Conservation (phyloP, 2,329 filamentous ascomycete genomes). For the Microcera coccophila region DNA sequence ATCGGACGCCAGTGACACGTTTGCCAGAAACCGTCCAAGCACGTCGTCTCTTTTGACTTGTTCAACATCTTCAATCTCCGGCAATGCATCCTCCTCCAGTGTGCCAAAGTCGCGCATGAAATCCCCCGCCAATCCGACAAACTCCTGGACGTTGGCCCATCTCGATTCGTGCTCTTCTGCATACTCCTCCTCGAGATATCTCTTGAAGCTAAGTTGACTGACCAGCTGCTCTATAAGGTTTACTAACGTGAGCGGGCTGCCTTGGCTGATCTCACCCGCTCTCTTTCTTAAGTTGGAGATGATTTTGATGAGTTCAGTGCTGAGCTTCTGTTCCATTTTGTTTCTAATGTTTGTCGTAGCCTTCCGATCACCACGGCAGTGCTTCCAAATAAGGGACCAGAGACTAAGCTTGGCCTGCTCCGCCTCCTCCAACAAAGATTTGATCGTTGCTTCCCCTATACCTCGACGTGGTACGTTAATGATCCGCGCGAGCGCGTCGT, state of each 20-base stretch:
- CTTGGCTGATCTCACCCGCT: conserved; percentile 25
- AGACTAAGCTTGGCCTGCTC: conserved; percentile 65
- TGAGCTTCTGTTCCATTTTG: conserved; percentile 51
- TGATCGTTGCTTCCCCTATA: conserved; percentile 76
- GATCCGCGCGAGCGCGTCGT: conserved; percentile 77
- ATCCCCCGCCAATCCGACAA: conserved; percentile 75
- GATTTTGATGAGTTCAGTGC: conserved; percentile 47
- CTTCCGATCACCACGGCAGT: conserved; percentile 47
- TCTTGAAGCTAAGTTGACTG: conserved; percentile 65
- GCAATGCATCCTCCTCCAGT: conserved; percentile 52
- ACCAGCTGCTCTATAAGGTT: conserved; percentile 52
- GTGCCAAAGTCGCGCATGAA: conserved; percentile 49
- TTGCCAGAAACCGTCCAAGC: conserved; percentile 79
- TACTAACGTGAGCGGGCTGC: conserved; percentile 37
- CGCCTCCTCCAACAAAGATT: conserved; percentile 70
- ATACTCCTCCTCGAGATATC: conserved; percentile 69
- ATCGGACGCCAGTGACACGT: conserved; percentile 81
- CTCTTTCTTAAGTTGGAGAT: conserved; percentile 33
- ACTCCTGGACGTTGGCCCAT: conserved; percentile 86
- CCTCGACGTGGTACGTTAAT: conserved; percentile 81
- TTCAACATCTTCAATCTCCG: conserved; percentile 66
- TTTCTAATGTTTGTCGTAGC: conserved; percentile 49
- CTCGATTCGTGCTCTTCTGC: conserved; percentile 71
- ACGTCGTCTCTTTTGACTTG: conserved; percentile 62
- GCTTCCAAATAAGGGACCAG: conserved; percentile 66